These are phyloP conservation scores for Kwoniella botswanensis DNA, from an alignment of 768 basidiomycete species.

Conservation along the genomic window DNA sequence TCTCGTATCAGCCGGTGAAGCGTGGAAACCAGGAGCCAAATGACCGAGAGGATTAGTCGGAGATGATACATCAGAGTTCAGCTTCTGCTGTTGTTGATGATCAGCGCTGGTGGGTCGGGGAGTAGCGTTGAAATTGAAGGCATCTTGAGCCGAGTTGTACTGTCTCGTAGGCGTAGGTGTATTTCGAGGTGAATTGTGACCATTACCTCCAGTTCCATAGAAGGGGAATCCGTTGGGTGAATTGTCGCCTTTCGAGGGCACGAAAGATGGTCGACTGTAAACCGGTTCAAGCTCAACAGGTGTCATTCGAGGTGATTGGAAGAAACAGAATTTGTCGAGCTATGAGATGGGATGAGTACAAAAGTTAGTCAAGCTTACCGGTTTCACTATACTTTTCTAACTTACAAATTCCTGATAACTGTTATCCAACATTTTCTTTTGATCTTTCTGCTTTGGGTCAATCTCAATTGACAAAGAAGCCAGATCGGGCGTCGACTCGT, in stretches of 20 bases:
- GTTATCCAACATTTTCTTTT: constrained; percentile 34
- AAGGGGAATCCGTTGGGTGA: constrained; percentile 50
- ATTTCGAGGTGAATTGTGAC: constrained; percentile 31
- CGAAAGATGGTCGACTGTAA: constrained; percentile 27
- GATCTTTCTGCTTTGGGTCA: constrained; percentile 40
- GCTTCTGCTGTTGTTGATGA: not conserved
- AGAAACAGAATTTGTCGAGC: constrained; percentile 58
- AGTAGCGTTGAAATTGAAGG: constrained; percentile 27
- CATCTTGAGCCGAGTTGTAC: constrained; percentile 41
- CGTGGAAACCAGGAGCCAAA: constrained; percentile 3
- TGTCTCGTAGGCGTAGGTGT: constrained; percentile 40
- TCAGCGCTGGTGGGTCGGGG: not conserved
- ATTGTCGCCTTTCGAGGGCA: constrained; percentile 25
- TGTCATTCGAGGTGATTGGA: constrained; percentile 50
- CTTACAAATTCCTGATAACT: constrained; percentile 56
- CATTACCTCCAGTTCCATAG: constrained; percentile 19
- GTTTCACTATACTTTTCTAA: constrained; percentile 5
- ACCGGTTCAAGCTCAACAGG: constrained; percentile 35
- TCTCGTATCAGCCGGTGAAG: constrained; percentile 9
- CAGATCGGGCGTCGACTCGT: constrained; percentile 38
- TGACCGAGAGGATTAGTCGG: not conserved
- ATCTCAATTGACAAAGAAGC: constrained; percentile 35
- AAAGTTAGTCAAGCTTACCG: not conserved
- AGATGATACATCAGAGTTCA: not conserved
- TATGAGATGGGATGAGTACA: constrained; percentile 16